phyloP scores from a whole-genome alignment of 2,329 filamentous ascomycete species.

The Sordariomycetes sp. region DNA sequence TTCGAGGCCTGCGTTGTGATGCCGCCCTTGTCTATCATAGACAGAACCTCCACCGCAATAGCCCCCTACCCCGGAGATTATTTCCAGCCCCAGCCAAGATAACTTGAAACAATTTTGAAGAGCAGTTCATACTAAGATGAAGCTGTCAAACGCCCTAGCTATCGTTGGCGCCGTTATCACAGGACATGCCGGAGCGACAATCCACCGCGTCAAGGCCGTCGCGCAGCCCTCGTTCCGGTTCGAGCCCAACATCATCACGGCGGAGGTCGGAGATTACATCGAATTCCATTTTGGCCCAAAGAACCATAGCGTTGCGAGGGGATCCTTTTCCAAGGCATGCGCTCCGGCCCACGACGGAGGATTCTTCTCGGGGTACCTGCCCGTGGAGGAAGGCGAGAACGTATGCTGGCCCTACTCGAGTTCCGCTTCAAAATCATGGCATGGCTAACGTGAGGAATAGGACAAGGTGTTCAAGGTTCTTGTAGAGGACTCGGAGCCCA shows the following conservation, averaged over 20 bases:
- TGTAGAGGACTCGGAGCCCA: conserved; percentile 17
- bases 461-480: conserved; percentile 20
- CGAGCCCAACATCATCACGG: conserved; percentile 17
- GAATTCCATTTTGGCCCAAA: conserved; percentile 21
- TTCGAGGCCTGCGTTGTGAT: too few relatives aligned
- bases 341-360: conserved; percentile 17
- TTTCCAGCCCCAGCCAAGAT: too few relatives aligned
- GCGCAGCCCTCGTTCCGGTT: conserved; percentile 17
- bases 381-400: conserved; percentile 13
- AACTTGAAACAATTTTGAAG: too few relatives aligned
- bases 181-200: conserved; percentile 10
- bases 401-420: conserved; percentile 11
- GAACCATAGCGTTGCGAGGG: conserved; percentile 23
- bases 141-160: not conserved
- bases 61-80: too few relatives aligned
- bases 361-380: conserved; percentile 23
- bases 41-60: too few relatives aligned
- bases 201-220: conserved; percentile 15
- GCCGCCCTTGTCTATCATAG: too few relatives aligned
- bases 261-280: conserved; percentile 18
- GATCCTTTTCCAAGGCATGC: conserved; percentile 21
- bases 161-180: not conserved
- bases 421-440: not conserved
- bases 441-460: conserved; percentile 8
- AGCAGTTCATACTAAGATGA: not conserved